Evolutionary conservation across 331 rosid genomes (phyloP), one percentile per base, ranked within the genome.

Genomic region (Phaseolus coccineus): DNA sequence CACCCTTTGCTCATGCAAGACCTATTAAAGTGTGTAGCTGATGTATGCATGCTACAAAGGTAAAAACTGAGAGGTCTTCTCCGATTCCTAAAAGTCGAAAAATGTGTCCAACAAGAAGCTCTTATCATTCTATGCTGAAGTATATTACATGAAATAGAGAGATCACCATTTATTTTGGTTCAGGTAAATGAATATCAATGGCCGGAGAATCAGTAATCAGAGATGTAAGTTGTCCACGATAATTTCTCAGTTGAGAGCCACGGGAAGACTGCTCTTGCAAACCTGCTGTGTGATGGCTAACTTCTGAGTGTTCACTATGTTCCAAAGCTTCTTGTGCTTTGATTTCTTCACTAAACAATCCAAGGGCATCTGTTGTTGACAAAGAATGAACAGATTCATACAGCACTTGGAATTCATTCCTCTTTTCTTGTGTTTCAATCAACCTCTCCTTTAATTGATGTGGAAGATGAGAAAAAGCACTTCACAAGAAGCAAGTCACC

Each of bases 11-110:
- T 55, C 89, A 82, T 31, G 68, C 86, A 56, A 90, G 90, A 68
- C 90, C 86, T 65, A 83, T 95, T 55, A 97, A 95, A 85, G 89
- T 97, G 72, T 91, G 94, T 79, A 91, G 85, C 81, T 91, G 85
- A 91, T 73, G 70, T 25, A 53, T 37, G 51, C 35, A 55, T 37
- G 57, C 55, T 19, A 27, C 69, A 76, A 33, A 81, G 84, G 85
- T 75, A 22, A 70, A 24, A 7, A 67, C 13, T 30, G 8, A 58
- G 4, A 24, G 22, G n/a, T 16, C 57, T 64, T 42, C 31, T 16
- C 73, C 28, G 19, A n/a, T 13, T 62, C 50, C 33, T 69, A 19
- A 22, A 5, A 62, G 61, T 65, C 57, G 44, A 25, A 67, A 67
- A 33, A 37, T 57, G 42, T 46, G 31, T 46, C 4, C 39, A 16